Conservation (phyloP, 306 rosid genomes). For the Cicer pinnatifidum region DNA sequence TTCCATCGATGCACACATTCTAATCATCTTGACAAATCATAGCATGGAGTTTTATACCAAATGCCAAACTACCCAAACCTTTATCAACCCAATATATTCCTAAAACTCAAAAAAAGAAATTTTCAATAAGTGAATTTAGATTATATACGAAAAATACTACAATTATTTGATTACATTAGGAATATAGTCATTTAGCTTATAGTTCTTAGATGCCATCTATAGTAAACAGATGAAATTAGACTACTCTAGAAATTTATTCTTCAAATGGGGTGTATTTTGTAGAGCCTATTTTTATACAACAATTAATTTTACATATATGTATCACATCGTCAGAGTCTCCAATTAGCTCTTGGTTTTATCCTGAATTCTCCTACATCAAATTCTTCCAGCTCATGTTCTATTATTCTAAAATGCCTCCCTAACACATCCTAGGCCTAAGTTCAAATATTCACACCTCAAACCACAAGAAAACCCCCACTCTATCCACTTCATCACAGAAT, state of each 20-base stretch:
- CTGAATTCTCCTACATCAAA: neutral
- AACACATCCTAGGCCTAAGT: conserved; percentile 30
- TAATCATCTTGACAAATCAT: conserved; percentile 8
- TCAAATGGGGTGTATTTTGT: neutral
- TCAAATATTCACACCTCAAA: conserved; percentile 30
- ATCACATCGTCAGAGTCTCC: conserved; percentile 26
- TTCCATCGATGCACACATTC: conserved; percentile 3
- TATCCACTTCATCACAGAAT: conserved; percentile 31
- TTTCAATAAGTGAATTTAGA: conserved; percentile 11
- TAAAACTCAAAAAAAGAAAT: neutral
- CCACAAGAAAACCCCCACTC: neutral
- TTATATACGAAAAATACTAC: neutral
- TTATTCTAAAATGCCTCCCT: conserved; percentile 17
- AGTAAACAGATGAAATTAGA: conserved; percentile 13
- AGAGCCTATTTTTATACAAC: neutral
- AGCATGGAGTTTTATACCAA: neutral
- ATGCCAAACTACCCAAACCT: conserved; percentile 30
- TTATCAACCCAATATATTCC: conserved; percentile 27
- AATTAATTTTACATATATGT: conserved; percentile 4
- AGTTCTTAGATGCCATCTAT: conserved; percentile 5
- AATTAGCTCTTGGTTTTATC: conserved; percentile 39
- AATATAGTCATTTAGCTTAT: conserved; percentile 25
- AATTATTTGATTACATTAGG: conserved; percentile 25
- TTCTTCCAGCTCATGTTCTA: conserved; percentile 14
- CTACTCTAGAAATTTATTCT: neutral